Evolutionary conservation across 495 filamentous ascomycete species (phyloP), one percentile per base, ranked within the genome.

Genomic region (Copromyces sp.): DNA sequence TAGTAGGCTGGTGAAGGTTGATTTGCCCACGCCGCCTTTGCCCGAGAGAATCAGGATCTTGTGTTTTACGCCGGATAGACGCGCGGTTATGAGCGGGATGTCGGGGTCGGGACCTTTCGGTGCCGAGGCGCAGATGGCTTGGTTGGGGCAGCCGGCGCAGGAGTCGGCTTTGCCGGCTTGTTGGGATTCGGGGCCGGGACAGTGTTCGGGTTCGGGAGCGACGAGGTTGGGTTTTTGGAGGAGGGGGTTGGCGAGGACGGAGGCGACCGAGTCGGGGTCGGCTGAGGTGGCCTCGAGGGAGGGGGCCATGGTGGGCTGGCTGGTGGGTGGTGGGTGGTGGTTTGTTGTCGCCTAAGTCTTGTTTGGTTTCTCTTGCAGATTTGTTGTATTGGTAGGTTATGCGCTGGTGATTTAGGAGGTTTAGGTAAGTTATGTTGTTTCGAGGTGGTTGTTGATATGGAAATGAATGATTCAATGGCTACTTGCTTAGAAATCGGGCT

Each of bases 71-170:
- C 87, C 86, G 9, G 93, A 86, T 14, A 99, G 89, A 2, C 94
- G 94, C 61, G 90, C 86, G 29, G 93, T 90, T 76, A 99, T 97
- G 73, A 94, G 79, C 0, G 94, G 90, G 71, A 98, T 90, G 80
- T 98, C 96, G 0, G 95, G 95, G 80, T 99, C 95, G 14, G 96
- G 95, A 3, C 95, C 95, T 81, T 97, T 98, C 38, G 96, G 95
- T 1, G 94, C 91, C 2, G 94, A 90, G 47, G 95, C 94, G 84
- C 95, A 99, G 74, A 99, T 98, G 16, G 87, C 81, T 86, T 99
- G 94, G 82, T 99, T 99, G 3, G 95, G 95, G 78, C 95, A 99
- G 59, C 93, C 93, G 65, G 90, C 93, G 83, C 95, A 99, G 68
- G 94, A 92, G 80, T 95, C 93, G 70, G 89, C 90, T 83, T 91